These are phyloP conservation scores for Coniella lustricola DNA, from an alignment of 2,329 filamentous ascomycete species.

Conservation along the genomic window DNA sequence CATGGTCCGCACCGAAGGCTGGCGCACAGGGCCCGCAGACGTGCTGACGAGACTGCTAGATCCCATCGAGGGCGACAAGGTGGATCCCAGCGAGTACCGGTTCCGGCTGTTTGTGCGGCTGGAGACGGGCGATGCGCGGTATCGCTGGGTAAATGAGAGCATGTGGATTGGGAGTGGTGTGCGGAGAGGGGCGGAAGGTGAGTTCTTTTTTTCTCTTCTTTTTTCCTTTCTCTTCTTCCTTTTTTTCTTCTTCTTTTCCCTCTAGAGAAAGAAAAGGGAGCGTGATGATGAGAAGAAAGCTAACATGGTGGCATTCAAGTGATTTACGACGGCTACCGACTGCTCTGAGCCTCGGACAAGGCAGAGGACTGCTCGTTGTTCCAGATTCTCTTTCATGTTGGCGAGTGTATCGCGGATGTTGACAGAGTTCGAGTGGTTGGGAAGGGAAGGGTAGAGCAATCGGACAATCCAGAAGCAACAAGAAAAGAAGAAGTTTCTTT, in stretches of 20 bases:
- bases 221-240: too few species aligned
- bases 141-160: constrained; percentile 7
- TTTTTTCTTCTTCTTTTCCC: too few species aligned
- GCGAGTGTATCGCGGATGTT: too few species aligned
- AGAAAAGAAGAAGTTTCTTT: too few species aligned
- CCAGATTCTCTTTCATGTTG: too few species aligned
- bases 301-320: not conserved
- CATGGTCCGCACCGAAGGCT: constrained; percentile 18
- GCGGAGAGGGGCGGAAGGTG: constrained; percentile 11
- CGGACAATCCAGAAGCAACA: too few species aligned
- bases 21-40: constrained; percentile 17
- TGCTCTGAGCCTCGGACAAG: not conserved
- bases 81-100: constrained; percentile 10
- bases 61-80: constrained; percentile 14
- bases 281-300: too few species aligned
- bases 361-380: not conserved
- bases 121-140: constrained; percentile 13
- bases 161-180: constrained; percentile 15
- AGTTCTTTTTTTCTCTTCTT: not conserved
- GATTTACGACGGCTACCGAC: constrained; percentile 10
- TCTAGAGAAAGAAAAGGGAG: too few species aligned
- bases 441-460: too few species aligned
- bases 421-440: too few species aligned
- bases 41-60: constrained; percentile 15
- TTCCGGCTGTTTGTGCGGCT: constrained; percentile 10